phyloP scores from a whole-genome alignment of 768 basidiomycete species.

The Boletus vermiculosoides region DNA sequence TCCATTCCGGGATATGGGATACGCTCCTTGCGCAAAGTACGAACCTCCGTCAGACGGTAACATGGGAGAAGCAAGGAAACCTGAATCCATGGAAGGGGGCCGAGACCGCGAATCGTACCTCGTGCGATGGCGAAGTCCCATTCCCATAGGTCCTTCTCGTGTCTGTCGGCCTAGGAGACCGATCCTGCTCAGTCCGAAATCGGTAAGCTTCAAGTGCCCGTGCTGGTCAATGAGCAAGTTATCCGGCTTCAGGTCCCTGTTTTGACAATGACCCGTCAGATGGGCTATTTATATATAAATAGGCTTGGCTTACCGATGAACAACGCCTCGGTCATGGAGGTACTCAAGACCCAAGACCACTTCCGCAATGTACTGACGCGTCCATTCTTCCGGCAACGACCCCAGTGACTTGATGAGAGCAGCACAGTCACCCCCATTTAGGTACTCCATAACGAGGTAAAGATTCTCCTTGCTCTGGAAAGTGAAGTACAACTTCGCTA shows the following conservation, averaged over 20 bases:
- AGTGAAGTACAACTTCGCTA: constrained; percentile 96
- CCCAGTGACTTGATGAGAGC: constrained; percentile 96
- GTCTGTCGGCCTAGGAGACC: constrained; percentile 98
- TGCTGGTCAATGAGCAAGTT: constrained; percentile 96
- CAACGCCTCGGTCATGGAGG: constrained; percentile 91
- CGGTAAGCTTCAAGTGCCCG: constrained; percentile 96
- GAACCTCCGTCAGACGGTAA: constrained; percentile 70
- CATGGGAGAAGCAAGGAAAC: constrained; percentile 75
- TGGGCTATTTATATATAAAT: background rate
- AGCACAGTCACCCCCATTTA: constrained; percentile 97
- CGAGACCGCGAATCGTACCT: constrained; percentile 68
- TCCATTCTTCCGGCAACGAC: constrained; percentile 93
- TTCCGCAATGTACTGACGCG: constrained; percentile 93
- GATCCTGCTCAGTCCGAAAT: constrained; percentile 95
- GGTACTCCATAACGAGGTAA: constrained; percentile 99
- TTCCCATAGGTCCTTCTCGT: constrained; percentile 52
- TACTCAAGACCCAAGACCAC: constrained; percentile 94
- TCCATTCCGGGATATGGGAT: constrained; percentile 55
- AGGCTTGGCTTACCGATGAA: constrained; percentile 78
- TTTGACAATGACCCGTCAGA: constrained; percentile 9
- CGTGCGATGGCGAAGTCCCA: constrained; percentile 51
- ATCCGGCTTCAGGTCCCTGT: constrained; percentile 95
- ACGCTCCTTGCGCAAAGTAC: constrained; percentile 74
- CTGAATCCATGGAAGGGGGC: constrained; percentile 79
- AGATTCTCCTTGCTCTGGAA: constrained; percentile 99